These are phyloP conservation scores for Argentina anserina DNA, from an alignment of 306 rosid genomes.

Conservation along the genomic window DNA sequence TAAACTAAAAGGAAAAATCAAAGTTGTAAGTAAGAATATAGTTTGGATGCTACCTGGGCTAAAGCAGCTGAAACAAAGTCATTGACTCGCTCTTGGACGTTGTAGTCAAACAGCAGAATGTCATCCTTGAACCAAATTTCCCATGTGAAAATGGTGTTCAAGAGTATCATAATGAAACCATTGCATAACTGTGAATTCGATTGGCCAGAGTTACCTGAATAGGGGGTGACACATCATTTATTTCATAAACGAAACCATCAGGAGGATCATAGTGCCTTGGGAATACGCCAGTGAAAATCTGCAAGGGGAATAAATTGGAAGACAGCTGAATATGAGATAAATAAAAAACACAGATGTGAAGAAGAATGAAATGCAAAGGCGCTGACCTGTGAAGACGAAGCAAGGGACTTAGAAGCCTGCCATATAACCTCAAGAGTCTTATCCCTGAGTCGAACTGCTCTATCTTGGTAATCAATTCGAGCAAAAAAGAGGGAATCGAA, in stretches of 20 bases:
- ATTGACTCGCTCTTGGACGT: slow-evolving; percentile 67
- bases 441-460: slow-evolving; percentile 60
- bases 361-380: slow-evolving; percentile 2
- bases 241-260: slow-evolving; percentile 77
- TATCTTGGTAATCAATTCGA: slow-evolving; percentile 82
- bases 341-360: background rate
- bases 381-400: slow-evolving; percentile 71
- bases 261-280: slow-evolving; percentile 88
- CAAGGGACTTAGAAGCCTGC: slow-evolving; percentile 70
- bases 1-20: background rate
- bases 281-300: slow-evolving; percentile 81
- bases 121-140: slow-evolving; percentile 56
- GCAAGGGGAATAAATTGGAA: slow-evolving; percentile 15
- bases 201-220: slow-evolving; percentile 50
- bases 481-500: slow-evolving; percentile 78
- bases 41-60: slow-evolving; percentile 50
- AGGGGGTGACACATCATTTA: slow-evolving; percentile 71
- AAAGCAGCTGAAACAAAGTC: slow-evolving; percentile 79
- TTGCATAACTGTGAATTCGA: background rate
- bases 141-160: background rate
- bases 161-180: background rate
- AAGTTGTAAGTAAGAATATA: background rate
- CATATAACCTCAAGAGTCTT: slow-evolving; percentile 80
- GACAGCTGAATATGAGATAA: background rate
- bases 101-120: slow-evolving; percentile 65